phyloP scores from a whole-genome alignment of 768 basidiomycete genomes.

The Suillus sp. region DNA sequence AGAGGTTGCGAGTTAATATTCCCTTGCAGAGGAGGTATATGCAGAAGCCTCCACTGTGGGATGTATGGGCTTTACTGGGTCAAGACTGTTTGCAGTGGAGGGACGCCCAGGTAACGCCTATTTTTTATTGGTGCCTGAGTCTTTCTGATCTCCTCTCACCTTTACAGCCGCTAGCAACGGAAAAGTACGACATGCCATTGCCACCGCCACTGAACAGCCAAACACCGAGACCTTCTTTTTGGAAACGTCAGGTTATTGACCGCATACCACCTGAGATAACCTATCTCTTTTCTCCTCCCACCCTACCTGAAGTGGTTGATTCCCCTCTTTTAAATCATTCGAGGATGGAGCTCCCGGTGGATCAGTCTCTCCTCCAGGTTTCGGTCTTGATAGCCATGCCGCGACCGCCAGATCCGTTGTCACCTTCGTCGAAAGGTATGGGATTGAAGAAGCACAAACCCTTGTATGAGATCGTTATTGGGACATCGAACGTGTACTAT shows the following conservation, averaged over 20 bases:
- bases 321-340: not conserved
- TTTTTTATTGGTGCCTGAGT: slow-evolving; percentile 22
- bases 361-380: slow-evolving; percentile 29
- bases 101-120: slow-evolving; percentile 25
- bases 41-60: slow-evolving; percentile 27
- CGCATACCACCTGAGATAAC: slow-evolving; percentile 29
- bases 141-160: not conserved
- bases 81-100: slow-evolving; percentile 16
- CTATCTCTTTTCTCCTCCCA: slow-evolving; percentile 28
- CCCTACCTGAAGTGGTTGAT: not conserved
- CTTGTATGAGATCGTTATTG: slow-evolving; percentile 29
- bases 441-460: not conserved
- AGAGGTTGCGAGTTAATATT: slow-evolving; percentile 14
- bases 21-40: slow-evolving; percentile 6
- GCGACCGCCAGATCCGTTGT: slow-evolving; percentile 10
- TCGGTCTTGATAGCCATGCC: slow-evolving; percentile 35
- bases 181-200: slow-evolving; percentile 9
- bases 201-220: slow-evolving; percentile 8
- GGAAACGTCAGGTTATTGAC: slow-evolving; percentile 23
- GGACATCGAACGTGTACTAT: slow-evolving; percentile 26
- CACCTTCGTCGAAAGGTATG: slow-evolving; percentile 1
- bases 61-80: slow-evolving; percentile 21
- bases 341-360: slow-evolving; percentile 10
- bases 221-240: slow-evolving; percentile 19
- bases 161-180: slow-evolving; percentile 29